Percentiles rank a stretch among this genome's conserved stretches.
Evolutionary conservation across 441 rosid species (phyloP).

Genomic region (Aleurites moluccanus): DNA sequence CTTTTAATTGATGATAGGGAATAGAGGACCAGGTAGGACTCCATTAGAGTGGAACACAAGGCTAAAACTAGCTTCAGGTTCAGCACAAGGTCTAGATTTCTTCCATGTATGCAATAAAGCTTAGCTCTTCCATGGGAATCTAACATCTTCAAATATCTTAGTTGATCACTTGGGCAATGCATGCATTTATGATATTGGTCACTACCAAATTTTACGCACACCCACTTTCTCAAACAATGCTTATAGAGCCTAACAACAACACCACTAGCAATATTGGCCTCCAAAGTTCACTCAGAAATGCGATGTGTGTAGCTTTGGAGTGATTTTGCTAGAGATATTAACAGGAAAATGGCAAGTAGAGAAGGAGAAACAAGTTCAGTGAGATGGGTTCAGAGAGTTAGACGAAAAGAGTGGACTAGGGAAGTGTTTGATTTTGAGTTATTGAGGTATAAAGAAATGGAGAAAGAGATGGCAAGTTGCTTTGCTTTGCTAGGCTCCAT

Average conservation of each 20-base stretch:
- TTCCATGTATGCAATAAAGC: slow-evolving; percentile 38
- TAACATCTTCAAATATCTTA: slow-evolving; percentile 48
- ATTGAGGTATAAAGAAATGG: slow-evolving; percentile 35
- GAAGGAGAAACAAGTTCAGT: slow-evolving; percentile 43
- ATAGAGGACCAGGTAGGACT: slow-evolving; percentile 52
- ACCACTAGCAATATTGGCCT: slow-evolving; percentile 1
- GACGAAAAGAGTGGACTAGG: slow-evolving; percentile 35
- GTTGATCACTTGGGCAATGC: slow-evolving; percentile 37
- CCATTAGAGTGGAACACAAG: slow-evolving; percentile 45
- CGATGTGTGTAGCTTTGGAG: slow-evolving; percentile 49
- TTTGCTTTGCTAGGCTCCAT: slow-evolving; percentile 42
- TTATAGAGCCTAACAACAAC: slow-evolving; percentile 29
- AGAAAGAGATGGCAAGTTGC: slow-evolving; percentile 49
- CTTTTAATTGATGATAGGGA: slow-evolving; percentile 26
- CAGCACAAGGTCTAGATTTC: slow-evolving; percentile 47
- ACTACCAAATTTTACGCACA: slow-evolving; percentile 37
- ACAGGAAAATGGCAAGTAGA: slow-evolving; percentile 37
- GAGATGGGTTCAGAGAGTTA: slow-evolving; percentile 40
- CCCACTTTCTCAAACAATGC: slow-evolving; percentile 22
- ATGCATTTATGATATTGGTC: slow-evolving; percentile 37
- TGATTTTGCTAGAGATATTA: slow-evolving; percentile 44
- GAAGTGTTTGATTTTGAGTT: slow-evolving; percentile 56
- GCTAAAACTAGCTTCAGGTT: slow-evolving; percentile 42
- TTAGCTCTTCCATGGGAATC: slow-evolving; percentile 48
- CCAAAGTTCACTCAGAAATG: slow-evolving; percentile 36